These are phyloP conservation scores for Lasiodiplodia citricola DNA, from an alignment of 2,329 filamentous ascomycete genomes.

Conservation along the genomic window DNA sequence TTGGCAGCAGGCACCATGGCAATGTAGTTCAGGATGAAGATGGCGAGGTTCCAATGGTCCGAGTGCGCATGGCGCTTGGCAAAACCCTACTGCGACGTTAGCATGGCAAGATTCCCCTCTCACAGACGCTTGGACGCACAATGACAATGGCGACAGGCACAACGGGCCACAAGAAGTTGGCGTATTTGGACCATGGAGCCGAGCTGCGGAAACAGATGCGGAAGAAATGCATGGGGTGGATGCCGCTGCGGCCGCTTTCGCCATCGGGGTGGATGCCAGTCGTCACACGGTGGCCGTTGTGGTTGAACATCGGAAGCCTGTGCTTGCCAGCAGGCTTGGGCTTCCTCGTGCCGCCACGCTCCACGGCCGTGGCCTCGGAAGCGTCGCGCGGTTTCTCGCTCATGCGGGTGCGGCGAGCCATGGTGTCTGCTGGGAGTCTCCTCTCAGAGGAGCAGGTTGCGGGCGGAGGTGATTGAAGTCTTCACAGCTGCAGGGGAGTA, in stretches of 20 bases:
- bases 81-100: constrained; percentile 49
- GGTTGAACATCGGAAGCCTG: constrained; percentile 40
- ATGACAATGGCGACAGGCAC: constrained; percentile 75
- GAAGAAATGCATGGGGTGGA: constrained; percentile 69
- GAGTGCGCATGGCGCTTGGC: constrained; percentile 62
- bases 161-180: constrained; percentile 77
- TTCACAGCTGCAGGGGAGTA: constrained; percentile 6
- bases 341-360: constrained; percentile 22
- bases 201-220: constrained; percentile 68
- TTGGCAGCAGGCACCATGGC: constrained; percentile 81
- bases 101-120: constrained; percentile 29
- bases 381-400: constrained; percentile 6
- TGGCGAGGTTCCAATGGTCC: constrained; percentile 43
- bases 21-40: constrained; percentile 74
- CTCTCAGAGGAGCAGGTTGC: constrained; percentile 1
- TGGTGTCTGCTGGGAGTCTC: background rate
- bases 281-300: constrained; percentile 52
- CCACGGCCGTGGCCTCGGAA: constrained; percentile 17
- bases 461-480: background rate
- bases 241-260: constrained; percentile 70
- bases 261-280: constrained; percentile 57
- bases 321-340: constrained; percentile 16
- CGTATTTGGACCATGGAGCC: constrained; percentile 65
- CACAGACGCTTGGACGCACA: constrained; percentile 39
- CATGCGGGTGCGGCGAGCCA: constrained; percentile 14